Conservation (phyloP, 129 eudicot genomes). For the Tagetes patula region DNA sequence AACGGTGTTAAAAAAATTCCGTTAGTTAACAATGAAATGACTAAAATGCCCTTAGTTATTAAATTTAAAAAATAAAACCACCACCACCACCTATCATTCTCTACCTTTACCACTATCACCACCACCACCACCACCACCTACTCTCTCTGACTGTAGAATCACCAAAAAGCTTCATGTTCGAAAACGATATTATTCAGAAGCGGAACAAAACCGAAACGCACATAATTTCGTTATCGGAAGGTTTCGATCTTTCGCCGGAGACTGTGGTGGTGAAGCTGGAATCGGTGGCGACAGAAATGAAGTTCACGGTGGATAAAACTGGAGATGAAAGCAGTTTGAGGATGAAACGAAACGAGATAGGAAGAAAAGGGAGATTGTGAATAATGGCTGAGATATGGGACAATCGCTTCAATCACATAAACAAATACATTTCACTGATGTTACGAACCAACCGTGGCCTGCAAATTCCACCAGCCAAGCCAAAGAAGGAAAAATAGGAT, state of each 20-base stretch:
- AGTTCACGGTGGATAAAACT: slow-evolving; percentile 51
- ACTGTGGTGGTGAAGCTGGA: slow-evolving; percentile 67
- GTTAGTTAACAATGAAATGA: too few relatives aligned
- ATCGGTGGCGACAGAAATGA: slow-evolving; percentile 53
- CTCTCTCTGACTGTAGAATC: background rate
- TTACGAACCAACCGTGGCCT: too few relatives aligned
- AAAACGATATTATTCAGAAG: slow-evolving; percentile 28
- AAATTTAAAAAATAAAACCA: too few relatives aligned
- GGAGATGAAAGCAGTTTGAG: slow-evolving; percentile 55
- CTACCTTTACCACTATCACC: too few relatives aligned
- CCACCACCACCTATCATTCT: too few relatives aligned
- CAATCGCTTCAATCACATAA: too few relatives aligned
- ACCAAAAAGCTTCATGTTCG: slow-evolving; percentile 37
- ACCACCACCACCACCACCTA: too few relatives aligned
- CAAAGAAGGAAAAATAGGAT: too few relatives aligned
- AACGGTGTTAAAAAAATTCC: too few relatives aligned
- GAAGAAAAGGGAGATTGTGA: slow-evolving; percentile 78
- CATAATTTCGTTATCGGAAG: slow-evolving; percentile 78
- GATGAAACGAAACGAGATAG: slow-evolving; percentile 56
- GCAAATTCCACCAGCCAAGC: too few relatives aligned
- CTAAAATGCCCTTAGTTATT: too few relatives aligned
- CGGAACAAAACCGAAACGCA: slow-evolving; percentile 58
- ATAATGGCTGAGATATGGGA: slow-evolving; percentile 60
- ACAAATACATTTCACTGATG: too few relatives aligned
- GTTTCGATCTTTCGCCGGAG: slow-evolving; percentile 79